Conservation (phyloP, 441 rosid genomes). For the Sinapis alba region DNA sequence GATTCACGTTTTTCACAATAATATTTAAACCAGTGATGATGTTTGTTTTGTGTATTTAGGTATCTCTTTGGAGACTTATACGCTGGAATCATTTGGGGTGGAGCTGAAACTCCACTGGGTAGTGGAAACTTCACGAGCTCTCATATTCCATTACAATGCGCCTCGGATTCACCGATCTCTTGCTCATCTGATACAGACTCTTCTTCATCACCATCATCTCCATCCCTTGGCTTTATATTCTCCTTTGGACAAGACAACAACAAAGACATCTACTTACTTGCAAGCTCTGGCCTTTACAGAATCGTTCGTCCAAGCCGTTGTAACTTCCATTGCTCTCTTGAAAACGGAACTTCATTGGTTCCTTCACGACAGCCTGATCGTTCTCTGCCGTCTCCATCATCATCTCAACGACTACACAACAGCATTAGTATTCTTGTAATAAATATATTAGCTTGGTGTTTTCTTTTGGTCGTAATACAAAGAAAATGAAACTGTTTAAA, state of each 20-base stretch:
- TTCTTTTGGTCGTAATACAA: constrained; percentile 4
- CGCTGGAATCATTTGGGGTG: constrained; percentile 49
- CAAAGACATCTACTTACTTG: constrained; percentile 64
- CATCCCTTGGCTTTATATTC: constrained; percentile 67
- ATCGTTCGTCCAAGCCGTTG: constrained; percentile 85
- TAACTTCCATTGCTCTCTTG: constrained; percentile 72
- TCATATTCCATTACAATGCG: constrained; percentile 62
- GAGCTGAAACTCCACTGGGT: constrained; percentile 50
- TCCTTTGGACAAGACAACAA: constrained; percentile 84
- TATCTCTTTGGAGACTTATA: constrained; percentile 53
- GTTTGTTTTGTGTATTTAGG: no score
- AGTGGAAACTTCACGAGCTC: constrained; percentile 73
- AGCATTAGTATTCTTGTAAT: not conserved
- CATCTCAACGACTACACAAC: not conserved
- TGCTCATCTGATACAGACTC: constrained; percentile 50
- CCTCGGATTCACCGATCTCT: constrained; percentile 63
- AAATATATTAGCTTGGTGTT: constrained; percentile 17
- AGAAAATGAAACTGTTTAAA: not conserved
- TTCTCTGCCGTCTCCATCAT: constrained; percentile 46
- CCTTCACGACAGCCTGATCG: constrained; percentile 46
- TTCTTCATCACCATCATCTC: constrained; percentile 50
- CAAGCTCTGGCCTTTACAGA: constrained; percentile 79
- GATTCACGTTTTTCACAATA: no score
- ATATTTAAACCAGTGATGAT: no score
- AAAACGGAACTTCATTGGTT: constrained; percentile 43